Evolutionary conservation across 2,329 filamentous ascomycete species (phyloP).

Genomic region (Tolypocladium ovalisporum): DNA sequence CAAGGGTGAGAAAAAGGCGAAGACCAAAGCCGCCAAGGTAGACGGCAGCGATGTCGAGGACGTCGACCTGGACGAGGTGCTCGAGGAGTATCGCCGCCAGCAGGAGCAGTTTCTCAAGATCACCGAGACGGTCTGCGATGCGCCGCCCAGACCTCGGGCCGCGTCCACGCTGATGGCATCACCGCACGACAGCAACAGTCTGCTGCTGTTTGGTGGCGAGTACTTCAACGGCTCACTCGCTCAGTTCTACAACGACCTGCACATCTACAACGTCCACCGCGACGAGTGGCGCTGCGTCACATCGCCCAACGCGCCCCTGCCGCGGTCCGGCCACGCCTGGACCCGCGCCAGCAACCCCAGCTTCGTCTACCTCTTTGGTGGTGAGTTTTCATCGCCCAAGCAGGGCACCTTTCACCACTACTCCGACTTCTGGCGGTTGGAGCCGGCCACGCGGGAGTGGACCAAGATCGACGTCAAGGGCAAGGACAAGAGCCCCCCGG

Average conservation of each 20-base stretch:
- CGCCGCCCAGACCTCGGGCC: slow-evolving; percentile 65
- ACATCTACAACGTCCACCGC: slow-evolving; percentile 65
- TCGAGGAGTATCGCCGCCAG: slow-evolving; percentile 84
- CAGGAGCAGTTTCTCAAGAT: slow-evolving; percentile 93
- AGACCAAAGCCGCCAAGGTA: slow-evolving; percentile 55
- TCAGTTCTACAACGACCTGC: slow-evolving; percentile 55
- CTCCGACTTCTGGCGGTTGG: slow-evolving; percentile 94
- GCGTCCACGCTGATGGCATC: slow-evolving; percentile 77
- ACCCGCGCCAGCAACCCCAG: slow-evolving; percentile 77
- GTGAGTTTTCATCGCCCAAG: slow-evolving; percentile 92
- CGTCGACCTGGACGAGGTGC: slow-evolving; percentile 82
- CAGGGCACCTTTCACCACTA: slow-evolving; percentile 99
- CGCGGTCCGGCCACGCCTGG: slow-evolving; percentile 89
- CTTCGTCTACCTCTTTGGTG: slow-evolving; percentile 85
- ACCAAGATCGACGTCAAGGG: slow-evolving; percentile 72
- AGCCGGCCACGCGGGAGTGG: slow-evolving; percentile 81
- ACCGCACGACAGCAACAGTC: slow-evolving; percentile 74
- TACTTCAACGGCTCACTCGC: slow-evolving; percentile 89
- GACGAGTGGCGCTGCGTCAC: slow-evolving; percentile 89
- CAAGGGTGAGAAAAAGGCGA: slow-evolving; percentile 80
- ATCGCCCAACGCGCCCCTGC: slow-evolving; percentile 81
- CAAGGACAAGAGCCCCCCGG: slow-evolving; percentile 67
- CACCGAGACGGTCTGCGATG: slow-evolving; percentile 63
- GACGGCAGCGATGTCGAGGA: slow-evolving; percentile 87
- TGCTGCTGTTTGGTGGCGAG: slow-evolving; percentile 90